These are phyloP conservation scores for Xylaria sp. DNA, from an alignment of 2,329 filamentous ascomycete genomes.

Conservation along the genomic window DNA sequence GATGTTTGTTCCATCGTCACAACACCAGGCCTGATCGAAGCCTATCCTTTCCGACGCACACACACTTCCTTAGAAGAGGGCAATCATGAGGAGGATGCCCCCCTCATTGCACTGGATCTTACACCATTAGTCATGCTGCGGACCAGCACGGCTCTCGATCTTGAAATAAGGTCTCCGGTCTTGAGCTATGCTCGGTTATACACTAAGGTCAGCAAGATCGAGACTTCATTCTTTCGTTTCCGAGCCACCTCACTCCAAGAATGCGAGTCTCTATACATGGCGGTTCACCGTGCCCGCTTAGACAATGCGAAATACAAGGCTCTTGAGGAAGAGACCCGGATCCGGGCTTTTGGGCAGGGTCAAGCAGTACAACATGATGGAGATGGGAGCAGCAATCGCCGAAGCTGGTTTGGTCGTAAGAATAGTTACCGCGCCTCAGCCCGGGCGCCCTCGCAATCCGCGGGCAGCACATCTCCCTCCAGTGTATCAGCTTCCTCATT, in stretches of 20 bases:
- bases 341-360: constrained; percentile 75
- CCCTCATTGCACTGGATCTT: constrained; percentile 79
- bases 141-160: constrained; percentile 90
- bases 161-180: constrained; percentile 91
- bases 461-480: constrained; percentile 72
- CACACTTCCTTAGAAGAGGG: constrained; percentile 52
- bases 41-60: constrained; percentile 58
- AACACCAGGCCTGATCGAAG: constrained; percentile 69
- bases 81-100: constrained; percentile 53
- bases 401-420: constrained; percentile 71
- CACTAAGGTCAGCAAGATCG: constrained; percentile 74
- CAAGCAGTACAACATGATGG: constrained; percentile 62
- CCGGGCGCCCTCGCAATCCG: constrained; percentile 73
- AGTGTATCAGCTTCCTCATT: constrained; percentile 78
- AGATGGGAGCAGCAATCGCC: constrained; percentile 58
- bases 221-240: constrained; percentile 86
- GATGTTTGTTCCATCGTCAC: constrained; percentile 67
- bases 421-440: constrained; percentile 73
- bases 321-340: constrained; percentile 73
- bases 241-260: constrained; percentile 81
- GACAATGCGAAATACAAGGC: constrained; percentile 90
- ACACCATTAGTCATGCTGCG: constrained; percentile 91
- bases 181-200: constrained; percentile 65
- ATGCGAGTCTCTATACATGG: constrained; percentile 82
- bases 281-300: constrained; percentile 89